Conservation (phyloP, 345 rosid species). For the Pugionium cornutum region DNA sequence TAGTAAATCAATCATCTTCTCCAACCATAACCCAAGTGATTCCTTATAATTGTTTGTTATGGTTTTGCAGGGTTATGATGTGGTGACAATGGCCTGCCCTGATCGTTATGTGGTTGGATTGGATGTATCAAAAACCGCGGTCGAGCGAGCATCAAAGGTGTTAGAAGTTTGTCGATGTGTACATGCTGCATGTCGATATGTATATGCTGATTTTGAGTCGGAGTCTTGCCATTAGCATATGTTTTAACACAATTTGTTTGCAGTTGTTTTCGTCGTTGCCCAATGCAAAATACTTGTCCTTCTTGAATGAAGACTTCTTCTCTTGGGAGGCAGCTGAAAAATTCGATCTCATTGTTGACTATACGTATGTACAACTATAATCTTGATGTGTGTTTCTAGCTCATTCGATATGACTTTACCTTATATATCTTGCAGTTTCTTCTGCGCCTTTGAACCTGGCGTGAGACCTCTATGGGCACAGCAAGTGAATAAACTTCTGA, state of each 20-base stretch:
- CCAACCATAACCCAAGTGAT: too few relatives aligned
- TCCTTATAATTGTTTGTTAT: not conserved
- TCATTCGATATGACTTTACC: not conserved
- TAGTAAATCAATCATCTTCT: too few relatives aligned
- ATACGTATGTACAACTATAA: conserved; percentile 55
- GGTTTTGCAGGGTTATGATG: conserved; percentile 74
- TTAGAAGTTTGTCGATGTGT: not conserved
- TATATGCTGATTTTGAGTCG: not conserved
- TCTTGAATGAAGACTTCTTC: conserved; percentile 71
- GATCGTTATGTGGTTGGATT: conserved; percentile 74
- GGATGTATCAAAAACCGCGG: conserved; percentile 63
- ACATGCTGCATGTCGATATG: too few relatives aligned
- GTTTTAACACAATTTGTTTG: conserved; percentile 23
- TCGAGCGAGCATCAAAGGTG: conserved; percentile 64
- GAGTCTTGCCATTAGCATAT: not conserved
- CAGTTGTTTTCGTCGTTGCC: conserved; percentile 61
- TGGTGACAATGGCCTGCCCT: conserved; percentile 70
- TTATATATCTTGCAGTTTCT: conserved; percentile 54
- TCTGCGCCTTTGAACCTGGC: conserved; percentile 54
- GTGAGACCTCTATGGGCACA: conserved; percentile 73
- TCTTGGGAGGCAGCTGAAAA: conserved; percentile 65
- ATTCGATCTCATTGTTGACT: conserved; percentile 77
- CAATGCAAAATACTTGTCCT: conserved; percentile 53
- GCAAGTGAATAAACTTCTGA: conserved; percentile 52
- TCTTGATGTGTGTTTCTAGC: not conserved